Evolutionary conservation across 257 asterid species (phyloP), one percentile per base, ranked within the genome.

Genomic region (Osmanthus fragrans): DNA sequence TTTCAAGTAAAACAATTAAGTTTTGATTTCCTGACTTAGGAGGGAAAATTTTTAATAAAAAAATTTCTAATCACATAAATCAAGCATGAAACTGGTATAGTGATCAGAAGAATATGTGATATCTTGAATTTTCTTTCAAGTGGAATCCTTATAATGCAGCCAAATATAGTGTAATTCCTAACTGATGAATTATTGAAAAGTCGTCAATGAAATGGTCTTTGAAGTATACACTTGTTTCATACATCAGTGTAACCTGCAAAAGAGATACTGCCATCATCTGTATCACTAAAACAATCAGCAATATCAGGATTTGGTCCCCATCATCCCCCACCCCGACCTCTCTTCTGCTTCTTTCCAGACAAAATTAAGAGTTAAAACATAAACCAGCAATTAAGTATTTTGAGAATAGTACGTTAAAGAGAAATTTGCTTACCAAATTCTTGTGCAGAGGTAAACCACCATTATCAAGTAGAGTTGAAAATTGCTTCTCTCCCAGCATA

Each of bases 381-480:
- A 54, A 54, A 5, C 12, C 15, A 47, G 30, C 45, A 29, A 58
- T 12, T 72, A 15, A 29, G 34, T 34, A n/a, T 27, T 72, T 30
- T 49, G 39, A 36, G 39, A 76, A 32, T 3, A 4, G 0, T 68
- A 76, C 7, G 64, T 40, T 71, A 77, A 67, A 77, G 60, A 19
- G 30, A 73, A 81, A 18, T 7, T 29, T 34, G 67, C 73, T 15
- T 77, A 88, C 92, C 90, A 70, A 40, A 67, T 67, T 67, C 25
- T 70, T 74, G 11, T 82, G 80, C 67, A 37, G 82, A 73, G 81
- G 76, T 21, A 75, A 76, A 78, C 51, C 45, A 49, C 80, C 65
- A 77, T 82, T 76, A 56, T 77, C 80, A n/a, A 78, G 68, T 82
- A 65, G 32, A 23, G 76, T 32, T 19, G 82, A 40, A 63, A 76